Evolutionary conservation across 2,329 filamentous ascomycete species (phyloP).

Genomic region (Paecilomyces dactylethromorphus): DNA sequence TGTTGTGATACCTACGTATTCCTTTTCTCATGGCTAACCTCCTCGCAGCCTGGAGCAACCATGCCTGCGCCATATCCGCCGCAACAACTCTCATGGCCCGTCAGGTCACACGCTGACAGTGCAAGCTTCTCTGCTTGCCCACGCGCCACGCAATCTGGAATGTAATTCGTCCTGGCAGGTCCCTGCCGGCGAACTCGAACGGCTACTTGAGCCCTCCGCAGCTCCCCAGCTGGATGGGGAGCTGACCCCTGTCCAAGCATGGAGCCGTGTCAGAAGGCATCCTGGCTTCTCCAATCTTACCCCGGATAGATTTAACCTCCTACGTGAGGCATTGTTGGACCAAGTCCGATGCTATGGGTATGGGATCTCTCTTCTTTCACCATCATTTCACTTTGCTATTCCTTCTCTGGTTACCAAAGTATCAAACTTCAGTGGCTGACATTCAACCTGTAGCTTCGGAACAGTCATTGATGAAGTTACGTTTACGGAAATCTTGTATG

Average conservation of each 20-base stretch:
- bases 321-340: conserved; percentile 7
- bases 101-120: conserved; percentile 21
- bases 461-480: neutral
- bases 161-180: conserved; percentile 6
- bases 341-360: conserved; percentile 12
- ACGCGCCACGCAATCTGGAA: conserved; percentile 10
- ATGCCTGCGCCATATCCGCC: conserved; percentile 16
- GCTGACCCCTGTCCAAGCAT: conserved; percentile 31
- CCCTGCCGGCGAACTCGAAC: conserved; percentile 5
- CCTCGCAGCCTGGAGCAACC: conserved; percentile 17
- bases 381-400: neutral
- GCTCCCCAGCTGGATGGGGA: conserved; percentile 13
- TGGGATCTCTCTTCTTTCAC: neutral
- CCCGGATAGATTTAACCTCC: conserved; percentile 11
- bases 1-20: neutral
- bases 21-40: neutral
- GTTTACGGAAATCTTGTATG: neutral
- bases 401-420: no score
- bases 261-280: conserved; percentile 22
- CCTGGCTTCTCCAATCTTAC: conserved; percentile 15
- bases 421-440: neutral
- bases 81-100: conserved; percentile 7
- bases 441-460: neutral
- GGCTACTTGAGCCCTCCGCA: conserved; percentile 8
- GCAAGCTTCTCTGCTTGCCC: conserved; percentile 18